Evolutionary conservation across 768 basidiomycete species (phyloP).

Genomic region (Heimioporus sp.): DNA sequence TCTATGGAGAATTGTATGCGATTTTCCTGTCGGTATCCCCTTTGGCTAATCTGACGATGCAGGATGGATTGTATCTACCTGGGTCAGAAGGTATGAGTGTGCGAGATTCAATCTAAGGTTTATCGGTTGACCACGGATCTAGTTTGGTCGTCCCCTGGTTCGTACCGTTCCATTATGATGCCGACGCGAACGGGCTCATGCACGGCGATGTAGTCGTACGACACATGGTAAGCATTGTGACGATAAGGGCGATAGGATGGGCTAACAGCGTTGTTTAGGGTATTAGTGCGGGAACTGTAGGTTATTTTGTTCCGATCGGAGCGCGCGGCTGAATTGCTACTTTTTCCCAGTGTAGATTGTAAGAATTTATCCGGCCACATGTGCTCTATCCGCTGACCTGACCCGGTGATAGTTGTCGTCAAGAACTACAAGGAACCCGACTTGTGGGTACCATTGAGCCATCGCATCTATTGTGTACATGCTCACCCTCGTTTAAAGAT

Average conservation of each 20-base stretch:
- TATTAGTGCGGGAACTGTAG: slow-evolving; percentile 72
- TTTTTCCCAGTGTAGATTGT: slow-evolving; percentile 65
- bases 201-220: slow-evolving; percentile 43
- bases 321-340: not conserved
- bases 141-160: slow-evolving; percentile 80
- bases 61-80: slow-evolving; percentile 97
- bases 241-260: too few relatives aligned
- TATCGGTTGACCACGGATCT: slow-evolving; percentile 1
- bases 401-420: slow-evolving; percentile 57
- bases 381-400: not conserved
- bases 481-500: slow-evolving; percentile 40
- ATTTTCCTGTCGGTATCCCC: not conserved
- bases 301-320: slow-evolving; percentile 25
- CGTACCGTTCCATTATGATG: slow-evolving; percentile 21
- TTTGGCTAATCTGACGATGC: not conserved
- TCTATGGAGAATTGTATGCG: slow-evolving; percentile 86
- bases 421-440: slow-evolving; percentile 72
- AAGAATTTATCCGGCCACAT: slow-evolving; percentile 17
- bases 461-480: not conserved
- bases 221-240: slow-evolving; percentile 47
- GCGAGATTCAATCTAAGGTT: not conserved
- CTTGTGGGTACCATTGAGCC: slow-evolving; percentile 49
- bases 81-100: slow-evolving; percentile 77
- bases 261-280: slow-evolving; percentile 37
- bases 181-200: slow-evolving; percentile 2